Base-by-base conservation (phyloP, 345 rosid genomes). In the Odontarrhena argentea region DNA sequence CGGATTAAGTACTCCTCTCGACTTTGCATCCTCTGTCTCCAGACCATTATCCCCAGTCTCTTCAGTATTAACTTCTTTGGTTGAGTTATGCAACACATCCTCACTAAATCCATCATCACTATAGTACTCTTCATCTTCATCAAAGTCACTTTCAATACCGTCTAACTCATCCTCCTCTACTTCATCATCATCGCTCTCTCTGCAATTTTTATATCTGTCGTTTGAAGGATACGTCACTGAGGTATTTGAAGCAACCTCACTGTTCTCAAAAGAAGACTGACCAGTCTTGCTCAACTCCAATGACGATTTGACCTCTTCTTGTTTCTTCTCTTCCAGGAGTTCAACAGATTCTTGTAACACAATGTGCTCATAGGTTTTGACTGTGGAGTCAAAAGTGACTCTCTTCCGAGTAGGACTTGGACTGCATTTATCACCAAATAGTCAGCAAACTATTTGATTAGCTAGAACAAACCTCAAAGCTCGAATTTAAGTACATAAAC, bases 371-470 rank as follows among this genome's bases (percentile, higher is more conserved):
- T 85, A 84, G 9, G 96, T 82, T 68, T 58, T 74, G 75, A 91
- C 82, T 72, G 83, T 60, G 26, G 86, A 69, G 73, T 88, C 86
- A 49, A 91, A 95, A 1, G 93, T 87, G 12, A 91, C 99, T 80
- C 83, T 91, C 83, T 86, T 91, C 22, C 74, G 63, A 73, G 74
- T 22, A 73, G 73, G 68, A 3, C 74, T 69, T 67, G 65, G 72
- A 71, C 77, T 69, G 49, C 74, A 62, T 65, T 61, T 78, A 51
- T 75, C 77, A 69, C 79, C 70, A 65, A 59, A 8, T 52, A 60
- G 46, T 38, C 65, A 69, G 24, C 30, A 63, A 7, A 35, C 1
- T 1, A 2, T 10, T 34, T 13, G 1, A n/a, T 52, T 49, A 57
- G 47, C 65, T 40, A 10, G 26, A 67, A 55, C 37, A 38, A 48